These are phyloP conservation scores for Thraustotheca clavata DNA, from an alignment of 352 stramenopile genomes.

Conservation along the genomic window DNA sequence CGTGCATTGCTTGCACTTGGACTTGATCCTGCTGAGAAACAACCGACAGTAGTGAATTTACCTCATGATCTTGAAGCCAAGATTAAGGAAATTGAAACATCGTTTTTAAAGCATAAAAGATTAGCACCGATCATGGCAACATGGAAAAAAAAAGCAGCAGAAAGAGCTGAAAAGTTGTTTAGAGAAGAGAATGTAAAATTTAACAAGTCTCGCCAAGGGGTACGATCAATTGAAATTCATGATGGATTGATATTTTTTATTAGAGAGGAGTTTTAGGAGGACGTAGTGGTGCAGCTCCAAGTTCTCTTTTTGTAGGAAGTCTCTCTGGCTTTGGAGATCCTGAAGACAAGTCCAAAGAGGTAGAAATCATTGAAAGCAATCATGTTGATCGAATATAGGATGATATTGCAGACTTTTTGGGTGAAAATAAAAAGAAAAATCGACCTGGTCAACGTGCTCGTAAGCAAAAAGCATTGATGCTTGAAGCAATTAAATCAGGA, in stretches of 20 bases:
- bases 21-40: constrained; percentile 16
- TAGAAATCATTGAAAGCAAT: constrained; percentile 23
- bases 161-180: constrained; percentile 17
- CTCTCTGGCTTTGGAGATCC: constrained; percentile 31
- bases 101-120: constrained; percentile 17
- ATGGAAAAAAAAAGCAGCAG: constrained; percentile 15
- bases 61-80: background rate
- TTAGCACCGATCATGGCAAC: constrained; percentile 7
- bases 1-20: constrained; percentile 12
- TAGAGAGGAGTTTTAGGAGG: background rate
- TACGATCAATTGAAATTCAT: background rate
- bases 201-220: constrained; percentile 8
- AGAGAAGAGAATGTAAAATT: constrained; percentile 16
- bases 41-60: background rate
- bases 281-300: background rate
- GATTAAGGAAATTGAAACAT: constrained; percentile 7
- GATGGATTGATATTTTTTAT: background rate
- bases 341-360: constrained; percentile 28
- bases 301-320: constrained; percentile 70
- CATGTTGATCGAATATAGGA: constrained; percentile 32
- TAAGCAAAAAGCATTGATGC: constrained; percentile 64
- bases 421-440: constrained; percentile 84
- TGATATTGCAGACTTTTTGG: constrained; percentile 77
- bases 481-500: constrained; percentile 45
- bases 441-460: constrained; percentile 65